These are phyloP conservation scores for Brettanomyces sp. DNA, from an alignment of 805 yeast genomes.

Conservation along the genomic window DNA sequence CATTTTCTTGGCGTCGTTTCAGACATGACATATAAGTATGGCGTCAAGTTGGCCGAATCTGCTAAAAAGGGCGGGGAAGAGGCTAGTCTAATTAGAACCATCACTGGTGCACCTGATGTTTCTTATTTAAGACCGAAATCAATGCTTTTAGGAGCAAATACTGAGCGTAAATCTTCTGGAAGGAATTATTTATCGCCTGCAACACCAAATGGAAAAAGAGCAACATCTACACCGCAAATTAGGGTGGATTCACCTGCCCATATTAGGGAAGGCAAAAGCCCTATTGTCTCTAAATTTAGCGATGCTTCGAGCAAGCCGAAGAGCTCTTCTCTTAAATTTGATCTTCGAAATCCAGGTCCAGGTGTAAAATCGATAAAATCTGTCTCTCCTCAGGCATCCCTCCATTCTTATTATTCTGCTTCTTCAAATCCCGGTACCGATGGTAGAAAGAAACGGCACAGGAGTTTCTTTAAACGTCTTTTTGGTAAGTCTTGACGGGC, in stretches of 20 bases:
- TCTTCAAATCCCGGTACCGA: slow-evolving; percentile 1
- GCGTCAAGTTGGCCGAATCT: slow-evolving; percentile 27
- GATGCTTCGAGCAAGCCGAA: slow-evolving; percentile 13
- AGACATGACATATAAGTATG: slow-evolving; percentile 24
- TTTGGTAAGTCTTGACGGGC: slow-evolving; percentile 7
- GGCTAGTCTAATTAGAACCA: slow-evolving; percentile 30
- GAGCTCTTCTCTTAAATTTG: slow-evolving; percentile 12
- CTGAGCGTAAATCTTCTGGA: neutral
- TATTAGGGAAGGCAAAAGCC: neutral
- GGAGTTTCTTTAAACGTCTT: slow-evolving; percentile 13
- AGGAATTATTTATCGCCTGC: neutral
- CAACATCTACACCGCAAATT: slow-evolving; percentile 8
- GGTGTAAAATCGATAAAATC: neutral
- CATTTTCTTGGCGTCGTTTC: slow-evolving; percentile 22
- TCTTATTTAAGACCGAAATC: slow-evolving; percentile 17
- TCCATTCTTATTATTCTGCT: neutral
- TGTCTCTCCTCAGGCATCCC: neutral
- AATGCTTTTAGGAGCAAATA: slow-evolving; percentile 17
- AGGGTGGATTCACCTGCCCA: slow-evolving; percentile 8
- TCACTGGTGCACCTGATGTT: slow-evolving; percentile 32
- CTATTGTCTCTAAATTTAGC: slow-evolving; percentile 3
- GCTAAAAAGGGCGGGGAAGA: slow-evolving; percentile 28
- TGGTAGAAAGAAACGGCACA: slow-evolving; percentile 5
- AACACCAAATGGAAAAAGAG: neutral
- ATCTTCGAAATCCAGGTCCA: neutral